A percentile compares a stretch with the other conserved stretches of the same genome.
Evolutionary conservation across 2,329 filamentous ascomycete species (phyloP).

Genomic region (Beauveria sp.): DNA sequence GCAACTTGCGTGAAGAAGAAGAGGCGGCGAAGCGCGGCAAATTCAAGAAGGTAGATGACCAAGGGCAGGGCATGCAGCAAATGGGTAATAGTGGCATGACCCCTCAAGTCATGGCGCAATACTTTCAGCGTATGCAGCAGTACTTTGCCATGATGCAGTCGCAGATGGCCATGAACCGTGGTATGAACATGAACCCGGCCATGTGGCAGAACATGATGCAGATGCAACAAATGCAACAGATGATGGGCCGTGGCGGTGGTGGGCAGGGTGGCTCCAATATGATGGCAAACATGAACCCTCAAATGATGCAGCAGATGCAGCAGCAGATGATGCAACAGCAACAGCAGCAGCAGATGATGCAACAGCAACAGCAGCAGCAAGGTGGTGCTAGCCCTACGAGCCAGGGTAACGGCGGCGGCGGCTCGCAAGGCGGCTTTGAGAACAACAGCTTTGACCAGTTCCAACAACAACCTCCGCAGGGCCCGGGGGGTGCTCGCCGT

Average conservation of each 20-base stretch:
- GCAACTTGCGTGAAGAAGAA: conserved; percentile 88
- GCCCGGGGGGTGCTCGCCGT: conserved; percentile 7
- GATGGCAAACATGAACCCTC: conserved; percentile 37
- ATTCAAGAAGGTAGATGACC: conserved; percentile 46
- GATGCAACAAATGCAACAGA: conserved; percentile 62
- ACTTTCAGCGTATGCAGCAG: conserved; percentile 97
- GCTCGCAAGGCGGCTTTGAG: conserved; percentile 18
- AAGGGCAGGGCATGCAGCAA: conserved; percentile 32
- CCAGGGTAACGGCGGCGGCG: conserved; percentile 14
- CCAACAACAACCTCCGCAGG: conserved; percentile 14
- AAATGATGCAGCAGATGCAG: conserved; percentile 50
- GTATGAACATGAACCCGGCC: conserved; percentile 64
- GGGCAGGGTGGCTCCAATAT: conserved; percentile 30
- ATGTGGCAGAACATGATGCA: conserved; percentile 73
- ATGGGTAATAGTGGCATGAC: conserved; percentile 63
- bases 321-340: conserved; percentile 20
- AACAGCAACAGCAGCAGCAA: conserved; percentile 14
- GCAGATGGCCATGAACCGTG: conserved; percentile 76
- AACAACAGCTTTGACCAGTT: conserved; percentile 10
- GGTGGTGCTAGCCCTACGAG: conserved; percentile 8
- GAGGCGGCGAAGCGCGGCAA: conserved; percentile 57
- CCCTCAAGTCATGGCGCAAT: conserved; percentile 95
- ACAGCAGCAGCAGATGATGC: conserved; percentile 15
- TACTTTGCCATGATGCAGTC: conserved; percentile 95
- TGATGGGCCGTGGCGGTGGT: conserved; percentile 36